Evolutionary conservation across 164 flowering plant genomes (phyloP), one percentile per base, ranked within the genome.

Genomic region (Chimonanthus salicifolius): DNA sequence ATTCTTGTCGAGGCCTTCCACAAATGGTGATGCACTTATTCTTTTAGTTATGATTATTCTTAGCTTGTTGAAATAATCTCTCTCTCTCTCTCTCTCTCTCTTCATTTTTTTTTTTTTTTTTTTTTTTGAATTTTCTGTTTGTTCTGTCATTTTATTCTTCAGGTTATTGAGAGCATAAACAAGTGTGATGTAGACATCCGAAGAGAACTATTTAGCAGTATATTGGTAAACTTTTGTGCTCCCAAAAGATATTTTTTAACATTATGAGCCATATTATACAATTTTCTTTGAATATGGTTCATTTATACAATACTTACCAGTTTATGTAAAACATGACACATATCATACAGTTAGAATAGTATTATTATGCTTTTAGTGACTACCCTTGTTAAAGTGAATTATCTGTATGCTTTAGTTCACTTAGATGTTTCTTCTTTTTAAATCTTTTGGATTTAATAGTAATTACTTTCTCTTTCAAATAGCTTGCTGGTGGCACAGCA

Each of bases 401-500:
- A 13, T 54, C 60, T 54, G 10, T 54, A 54, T 13, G 60, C 60
- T 54, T 54, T 49, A 49, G 60, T 54, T 9, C 58, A 8, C 58
- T 51, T 51, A 51, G 4, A 10, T 51, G 58, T 54, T 10, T 4
- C 3, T 54, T 13, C 15, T 54, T 54, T 54, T 10, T 13, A 54
- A 11, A 54, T 54, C 15, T 54, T 13, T 10, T 54, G 60, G 60
- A 54, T 54, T 54, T 54, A 16, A 54, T 54, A 3, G 60, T 54
- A 4, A 43, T 20, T 50, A 43, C 46, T 70, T 78, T 62, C 72
- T 79, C 45, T 62, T 46, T 71, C 60, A 3, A 79, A 70, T 80
- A 94, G 98, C 97, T 94, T 82, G 82, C 98, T 82, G 98, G 98
- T 71, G 98, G 98, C 50, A 91, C 98, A 68, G 88, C 98, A 72